Base-by-base conservation (phyloP, 805 yeast species). In the Saccharomycopsis sp. region DNA sequence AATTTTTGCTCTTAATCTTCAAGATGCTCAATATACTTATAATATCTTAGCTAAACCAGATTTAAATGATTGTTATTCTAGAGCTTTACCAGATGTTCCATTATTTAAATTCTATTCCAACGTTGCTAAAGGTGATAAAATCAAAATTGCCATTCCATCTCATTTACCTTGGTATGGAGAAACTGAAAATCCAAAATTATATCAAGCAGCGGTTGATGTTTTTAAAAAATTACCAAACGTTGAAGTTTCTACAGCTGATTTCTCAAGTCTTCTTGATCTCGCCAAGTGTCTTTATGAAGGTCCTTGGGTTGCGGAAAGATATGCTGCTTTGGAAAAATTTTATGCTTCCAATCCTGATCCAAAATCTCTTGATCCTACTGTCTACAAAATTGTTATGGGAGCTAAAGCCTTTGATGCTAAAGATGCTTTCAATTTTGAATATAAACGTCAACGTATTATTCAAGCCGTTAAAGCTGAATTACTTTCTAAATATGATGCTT, bases 231-330 rank as follows among this genome's bases (percentile, higher is more conserved):
- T 70, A 13, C 82, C 84, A 37, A 71, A 70, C 39, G 47, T 38
- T 6, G 63, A 66, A 31, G 61, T 84, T 21, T 69, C 73, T 18
- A 63, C 76, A 9, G 58, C 78, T 32, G 88, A 86, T 60, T 88
- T 89, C 57, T 59, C 78, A 14, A 83, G 87, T 3, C 65, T 89
- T 31, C 65, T 84, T 46, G 82, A 81, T 28, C 67, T 89, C 42
- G 98, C 97, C 14, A 74, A 74, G 51, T 83, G 92, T 55, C 69
- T 89, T 28, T 89, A 89, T 57, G 96, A 89, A 55, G 98, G 98
- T 44, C 83, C 97, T n/a, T 89, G 98, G 98, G 97, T 89, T 9
- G 85, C 94, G 19, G 98, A 89, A 64, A 74, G 98, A 51, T 87
- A 76, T 62, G 76, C 85, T 47, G 96, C 96, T 20, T 73, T 77